Evolutionary conservation across 1,284 basidiomycete genomes (phyloP).

Genomic region (Heterobasidion irregulare): DNA sequence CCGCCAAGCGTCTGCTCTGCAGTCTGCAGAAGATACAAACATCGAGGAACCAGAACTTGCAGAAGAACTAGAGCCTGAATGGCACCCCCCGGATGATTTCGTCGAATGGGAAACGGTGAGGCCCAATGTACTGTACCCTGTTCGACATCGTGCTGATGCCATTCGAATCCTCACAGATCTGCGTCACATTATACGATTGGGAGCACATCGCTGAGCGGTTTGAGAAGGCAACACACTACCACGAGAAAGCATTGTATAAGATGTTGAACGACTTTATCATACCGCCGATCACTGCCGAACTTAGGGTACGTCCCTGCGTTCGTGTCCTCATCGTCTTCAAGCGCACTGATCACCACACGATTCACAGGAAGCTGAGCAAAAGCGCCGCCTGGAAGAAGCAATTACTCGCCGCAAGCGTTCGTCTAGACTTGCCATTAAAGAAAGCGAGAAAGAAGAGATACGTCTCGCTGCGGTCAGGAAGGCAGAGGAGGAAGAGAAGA

Average conservation of each 20-base stretch:
- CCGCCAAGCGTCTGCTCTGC: not conserved
- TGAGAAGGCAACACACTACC: slow-evolving; percentile 66
- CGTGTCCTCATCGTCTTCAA: not conserved
- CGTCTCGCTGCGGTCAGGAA: slow-evolving; percentile 41
- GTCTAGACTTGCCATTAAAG: slow-evolving; percentile 71
- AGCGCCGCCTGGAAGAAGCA: slow-evolving; percentile 57
- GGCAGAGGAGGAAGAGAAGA: slow-evolving; percentile 57
- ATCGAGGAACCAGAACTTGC: slow-evolving; percentile 16
- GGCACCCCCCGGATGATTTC: slow-evolving; percentile 38
- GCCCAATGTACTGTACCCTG: slow-evolving; percentile 9
- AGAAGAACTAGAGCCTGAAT: slow-evolving; percentile 14
- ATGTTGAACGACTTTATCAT: slow-evolving; percentile 57
- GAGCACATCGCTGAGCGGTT: slow-evolving; percentile 66
- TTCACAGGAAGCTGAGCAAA: slow-evolving; percentile 52
- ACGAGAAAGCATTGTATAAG: slow-evolving; percentile 73
- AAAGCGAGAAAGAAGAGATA: slow-evolving; percentile 65
- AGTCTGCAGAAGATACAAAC: slow-evolving; percentile 8
- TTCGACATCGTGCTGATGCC: not conserved
- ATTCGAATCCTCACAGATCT: slow-evolving; percentile 44
- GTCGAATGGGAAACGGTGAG: slow-evolving; percentile 81
- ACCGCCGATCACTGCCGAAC: slow-evolving; percentile 55
- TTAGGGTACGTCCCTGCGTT: slow-evolving; percentile 37
- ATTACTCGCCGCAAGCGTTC: slow-evolving; percentile 77
- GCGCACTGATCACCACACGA: not conserved
- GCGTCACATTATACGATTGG: slow-evolving; percentile 77